Base-by-base conservation (phyloP, 305 asterid species). In the Rubia balearica region DNA sequence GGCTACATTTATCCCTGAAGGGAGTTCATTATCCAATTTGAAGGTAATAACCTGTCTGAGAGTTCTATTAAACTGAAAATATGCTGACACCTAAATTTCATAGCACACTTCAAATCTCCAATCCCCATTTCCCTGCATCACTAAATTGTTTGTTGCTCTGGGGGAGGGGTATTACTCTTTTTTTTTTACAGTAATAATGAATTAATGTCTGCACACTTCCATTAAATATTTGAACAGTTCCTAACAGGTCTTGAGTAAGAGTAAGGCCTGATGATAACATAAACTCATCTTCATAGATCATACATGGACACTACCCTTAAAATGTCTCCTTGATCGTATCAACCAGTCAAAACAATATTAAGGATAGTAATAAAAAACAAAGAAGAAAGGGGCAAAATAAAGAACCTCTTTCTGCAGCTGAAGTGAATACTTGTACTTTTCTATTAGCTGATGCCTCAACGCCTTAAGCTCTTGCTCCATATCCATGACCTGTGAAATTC, bases 391-490 rank as follows among this genome's bases (percentile, higher is more conserved):
- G 60, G 57, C 76, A 17, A 51, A 40, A 62, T 71, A 56, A 43
- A 17, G 72, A 71, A 91, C 98, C 98, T 90, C 97, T 82, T 92
- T 92, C 81, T 90, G 96, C 71, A 92, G 96, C 78, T 74, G 87
- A 62, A 84, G 76, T 13, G 96, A 92, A 73, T 79, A 88, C 84
- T 84, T 88, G 1, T 90, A 78, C 86, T 92, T 92, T 76, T 90
- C 96, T 57, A 85, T 90, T 46, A 92, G 94, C 82, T 92, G 98
- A 71, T 84, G 71, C 84, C 98, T 84, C 71, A 92, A 83, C 77
- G 98, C 98, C 73, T 73, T 94, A 81, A 92, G 98, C 80, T 92
- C 98, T 66, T 92, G 98, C 81, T 92, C 96, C 98, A 92, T 92
- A 85, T 92, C 96, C 98, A 92, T 90, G 72, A 92, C 96, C 98